Evolutionary conservation across 331 rosid species (phyloP).

Genomic region (Erythrophleum ivorense): DNA sequence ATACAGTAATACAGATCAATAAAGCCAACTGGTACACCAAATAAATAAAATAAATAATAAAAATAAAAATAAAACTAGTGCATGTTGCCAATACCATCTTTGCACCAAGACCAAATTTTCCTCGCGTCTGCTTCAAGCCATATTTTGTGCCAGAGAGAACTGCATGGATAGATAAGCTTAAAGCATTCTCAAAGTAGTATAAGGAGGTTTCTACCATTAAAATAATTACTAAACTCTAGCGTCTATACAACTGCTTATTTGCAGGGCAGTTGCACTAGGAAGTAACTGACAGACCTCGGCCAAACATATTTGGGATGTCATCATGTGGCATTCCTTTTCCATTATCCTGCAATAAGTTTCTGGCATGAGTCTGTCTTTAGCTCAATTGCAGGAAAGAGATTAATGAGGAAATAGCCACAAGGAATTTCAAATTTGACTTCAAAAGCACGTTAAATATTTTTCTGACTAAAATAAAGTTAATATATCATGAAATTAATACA

Average conservation of each 20-base stretch:
- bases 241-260: constrained; percentile 27
- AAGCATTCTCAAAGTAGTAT: constrained; percentile 8
- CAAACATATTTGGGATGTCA: constrained; percentile 99
- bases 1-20: constrained; percentile 16
- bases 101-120: constrained; percentile 98
- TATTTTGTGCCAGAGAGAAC: constrained; percentile 97
- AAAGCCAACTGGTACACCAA: not conserved
- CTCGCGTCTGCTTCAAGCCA: constrained; percentile 95
- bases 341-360: constrained; percentile 73
- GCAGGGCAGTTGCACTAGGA: constrained; percentile 33
- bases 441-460: constrained; percentile 27
- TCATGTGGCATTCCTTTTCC: constrained; percentile 98
- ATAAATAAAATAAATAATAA: not conserved
- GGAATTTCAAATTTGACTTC: constrained; percentile 24
- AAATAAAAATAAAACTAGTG: not conserved
- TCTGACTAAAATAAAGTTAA: constrained; percentile 11
- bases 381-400: constrained; percentile 19
- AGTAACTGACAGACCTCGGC: constrained; percentile 72
- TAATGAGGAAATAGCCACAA: constrained; percentile 21
- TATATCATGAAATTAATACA: constrained; percentile 21
- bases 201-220: constrained; percentile 28
- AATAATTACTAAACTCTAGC: constrained; percentile 2
- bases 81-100: constrained; percentile 76
- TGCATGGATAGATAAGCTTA: constrained; percentile 49
- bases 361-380: constrained; percentile 31